phyloP scores from a whole-genome alignment of 495 filamentous ascomycete species.

The Terfezia boudieri region DNA sequence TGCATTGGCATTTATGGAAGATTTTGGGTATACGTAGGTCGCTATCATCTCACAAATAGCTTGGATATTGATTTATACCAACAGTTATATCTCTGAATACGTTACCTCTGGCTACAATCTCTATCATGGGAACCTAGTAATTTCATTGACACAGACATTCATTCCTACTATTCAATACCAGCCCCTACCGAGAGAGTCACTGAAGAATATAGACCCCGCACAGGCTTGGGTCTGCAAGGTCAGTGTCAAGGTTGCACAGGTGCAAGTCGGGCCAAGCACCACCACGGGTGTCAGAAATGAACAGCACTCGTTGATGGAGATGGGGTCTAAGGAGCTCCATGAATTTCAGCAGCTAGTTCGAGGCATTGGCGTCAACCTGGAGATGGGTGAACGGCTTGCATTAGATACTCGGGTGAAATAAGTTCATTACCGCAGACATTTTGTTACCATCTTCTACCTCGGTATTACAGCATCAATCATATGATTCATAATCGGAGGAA shows the following conservation, averaged over 20 bases:
- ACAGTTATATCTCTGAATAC: slow-evolving; percentile 24
- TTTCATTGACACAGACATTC: slow-evolving; percentile 22
- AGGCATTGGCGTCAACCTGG: slow-evolving; percentile 36
- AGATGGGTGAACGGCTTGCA: slow-evolving; percentile 38
- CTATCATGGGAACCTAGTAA: slow-evolving; percentile 24
- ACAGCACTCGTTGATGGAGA: slow-evolving; percentile 26
- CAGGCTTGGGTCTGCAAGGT: slow-evolving; percentile 9
- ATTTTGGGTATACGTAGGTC: slow-evolving; percentile 24
- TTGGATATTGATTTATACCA: neutral
- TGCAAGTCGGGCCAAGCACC: neutral
- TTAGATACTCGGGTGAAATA: slow-evolving; percentile 37
- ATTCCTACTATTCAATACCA: slow-evolving; percentile 4
- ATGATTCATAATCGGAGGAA: too few species aligned
- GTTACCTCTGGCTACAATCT: slow-evolving; percentile 23
- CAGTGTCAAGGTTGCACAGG: neutral
- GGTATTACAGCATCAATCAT: too few species aligned
- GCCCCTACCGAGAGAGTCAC: slow-evolving; percentile 24
- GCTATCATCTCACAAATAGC: slow-evolving; percentile 1
- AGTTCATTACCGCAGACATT: neutral
- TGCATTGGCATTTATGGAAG: slow-evolving; percentile 22
- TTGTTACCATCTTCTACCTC: too few species aligned
- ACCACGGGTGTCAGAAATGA: slow-evolving; percentile 19
- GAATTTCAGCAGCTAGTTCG: slow-evolving; percentile 38
- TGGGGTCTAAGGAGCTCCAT: slow-evolving; percentile 35
- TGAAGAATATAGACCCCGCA: slow-evolving; percentile 13